Percentiles rank a stretch among this genome's conserved stretches.
Conservation (phyloP, 2,329 filamentous ascomycete genomes). For the Cercospora nicotianae region DNA sequence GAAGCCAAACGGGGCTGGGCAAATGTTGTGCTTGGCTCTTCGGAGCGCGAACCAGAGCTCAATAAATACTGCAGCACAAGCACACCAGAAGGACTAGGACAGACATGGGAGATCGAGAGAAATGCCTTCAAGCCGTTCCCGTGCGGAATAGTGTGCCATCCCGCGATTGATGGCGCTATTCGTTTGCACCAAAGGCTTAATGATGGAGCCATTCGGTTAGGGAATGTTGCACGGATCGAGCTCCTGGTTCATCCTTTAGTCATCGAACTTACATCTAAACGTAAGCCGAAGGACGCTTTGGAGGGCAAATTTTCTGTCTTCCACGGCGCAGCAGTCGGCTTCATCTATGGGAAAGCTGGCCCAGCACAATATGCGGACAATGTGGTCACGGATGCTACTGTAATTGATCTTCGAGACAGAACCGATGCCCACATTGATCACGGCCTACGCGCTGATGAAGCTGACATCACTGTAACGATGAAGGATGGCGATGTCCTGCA, state of each 20-base stretch:
- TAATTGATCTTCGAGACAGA: conserved; percentile 48
- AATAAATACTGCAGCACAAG: conserved; percentile 41
- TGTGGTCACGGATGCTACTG: conserved; percentile 46
- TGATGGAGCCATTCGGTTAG: conserved; percentile 33
- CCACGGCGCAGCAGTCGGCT: conserved; percentile 53
- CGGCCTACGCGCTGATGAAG: conserved; percentile 46
- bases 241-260: conserved; percentile 54
- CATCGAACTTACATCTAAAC: conserved; percentile 55
- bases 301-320: conserved; percentile 59
- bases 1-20: conserved; percentile 58
- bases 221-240: conserved; percentile 45
- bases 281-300: conserved; percentile 50
- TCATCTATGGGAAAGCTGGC: conserved; percentile 54
- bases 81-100: conserved; percentile 31
- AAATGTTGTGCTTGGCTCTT: conserved; percentile 49
- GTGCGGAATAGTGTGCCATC: conserved; percentile 59
- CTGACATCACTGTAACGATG: conserved; percentile 43
- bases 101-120: conserved; percentile 53
- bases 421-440: conserved; percentile 48
- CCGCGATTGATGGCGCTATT: conserved; percentile 55
- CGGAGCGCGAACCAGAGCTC: conserved; percentile 39
- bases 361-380: conserved; percentile 54
- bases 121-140: conserved; percentile 61
- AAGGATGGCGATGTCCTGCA: conserved; percentile 42
- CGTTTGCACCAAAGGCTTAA: conserved; percentile 47